Evolutionary conservation across 805 yeast genomes (phyloP), one percentile per base, ranked within the genome.

Genomic region (Ogataea neopini): DNA sequence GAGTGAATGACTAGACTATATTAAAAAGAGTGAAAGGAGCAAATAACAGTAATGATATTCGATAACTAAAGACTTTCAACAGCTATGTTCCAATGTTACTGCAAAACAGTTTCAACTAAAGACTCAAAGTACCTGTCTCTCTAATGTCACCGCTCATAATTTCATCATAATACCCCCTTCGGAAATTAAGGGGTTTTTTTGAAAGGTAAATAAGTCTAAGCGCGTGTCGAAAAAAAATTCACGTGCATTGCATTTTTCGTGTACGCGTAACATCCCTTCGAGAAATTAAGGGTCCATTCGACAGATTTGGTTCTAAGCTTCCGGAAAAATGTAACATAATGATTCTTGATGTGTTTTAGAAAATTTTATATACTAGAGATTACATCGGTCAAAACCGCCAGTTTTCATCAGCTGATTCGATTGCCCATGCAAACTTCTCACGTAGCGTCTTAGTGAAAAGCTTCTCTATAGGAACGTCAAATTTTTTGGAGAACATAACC

Each of bases 341-440:
- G 25, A 6, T 22, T 17, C 32, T 41, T 26, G 14, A 20, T 17
- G 34, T 22, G 8, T 22, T 22, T 8, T 22, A 8, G 25, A 8
- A 37, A 25, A 29, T 25, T 10, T 8, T 14, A 18, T 13, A 9
- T 10, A 28, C 30, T 10, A 13, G 4, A 13, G 6, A 13, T 14
- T 26, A 18, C 9, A 15, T 15, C 25, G n/a, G 57, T 37, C 68
- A 91, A 62, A 91, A 91, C 56, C 80, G 76, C 98, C 98, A 91
- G 59, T 88, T 70, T 55, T 80, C 89, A 63, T 86, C 97, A 3
- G 83, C 90, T 44, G 91, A 83, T 66, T 91, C 96, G 44, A 92
- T 85, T 25, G 98, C 98, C 98, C 98, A 92, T 40, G 80, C 83
- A 70, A 92, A 92, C 71, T 92, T 92, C 36, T 91, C 97, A 51